phyloP scores from a whole-genome alignment of 352 stramenopile species.

The Phytophthora hibernalis region DNA sequence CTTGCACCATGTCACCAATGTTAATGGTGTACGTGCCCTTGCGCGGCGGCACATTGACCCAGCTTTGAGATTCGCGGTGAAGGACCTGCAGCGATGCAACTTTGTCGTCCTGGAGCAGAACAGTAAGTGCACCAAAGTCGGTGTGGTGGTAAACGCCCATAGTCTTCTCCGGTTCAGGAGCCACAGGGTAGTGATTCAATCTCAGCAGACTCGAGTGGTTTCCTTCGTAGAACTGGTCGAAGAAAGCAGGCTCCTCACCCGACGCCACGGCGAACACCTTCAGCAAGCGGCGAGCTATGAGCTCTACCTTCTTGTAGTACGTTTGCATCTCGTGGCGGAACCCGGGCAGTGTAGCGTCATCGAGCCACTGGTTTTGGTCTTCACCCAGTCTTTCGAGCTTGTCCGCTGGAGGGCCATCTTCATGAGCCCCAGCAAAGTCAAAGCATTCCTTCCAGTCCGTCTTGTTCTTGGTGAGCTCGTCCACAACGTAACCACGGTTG shows the following conservation, averaged over 20 bases:
- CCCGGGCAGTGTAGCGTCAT: slow-evolving; percentile 42
- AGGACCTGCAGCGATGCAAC: slow-evolving; percentile 58
- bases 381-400: slow-evolving; percentile 74
- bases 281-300: slow-evolving; percentile 53
- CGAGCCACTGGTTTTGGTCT: slow-evolving; percentile 87
- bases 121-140: slow-evolving; percentile 50
- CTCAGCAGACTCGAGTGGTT: slow-evolving; percentile 89
- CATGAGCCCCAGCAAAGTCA: slow-evolving; percentile 46
- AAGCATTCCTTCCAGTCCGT: slow-evolving; percentile 92
- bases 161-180: not conserved
- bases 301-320: slow-evolving; percentile 54
- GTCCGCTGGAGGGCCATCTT: slow-evolving; percentile 46
- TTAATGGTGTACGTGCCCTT: slow-evolving; percentile 52
- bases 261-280: slow-evolving; percentile 58
- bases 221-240: slow-evolving; percentile 60
- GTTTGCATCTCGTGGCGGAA: slow-evolving; percentile 58
- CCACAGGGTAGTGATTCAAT: slow-evolving; percentile 91
- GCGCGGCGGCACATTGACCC: too few species aligned
- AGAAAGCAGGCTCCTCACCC: slow-evolving; percentile 46
- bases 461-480: slow-evolving; percentile 94
- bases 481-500: slow-evolving; percentile 92
- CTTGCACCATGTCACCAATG: slow-evolving; percentile 65
- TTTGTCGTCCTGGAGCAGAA: slow-evolving; percentile 61
- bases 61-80: slow-evolving; percentile 40
- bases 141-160: slow-evolving; percentile 22